Percentiles rank a stretch among this genome's conserved stretches.
These are phyloP conservation scores for Hagleromyces aurorensis DNA, from an alignment of 805 yeast species.

Conservation along the genomic window DNA sequence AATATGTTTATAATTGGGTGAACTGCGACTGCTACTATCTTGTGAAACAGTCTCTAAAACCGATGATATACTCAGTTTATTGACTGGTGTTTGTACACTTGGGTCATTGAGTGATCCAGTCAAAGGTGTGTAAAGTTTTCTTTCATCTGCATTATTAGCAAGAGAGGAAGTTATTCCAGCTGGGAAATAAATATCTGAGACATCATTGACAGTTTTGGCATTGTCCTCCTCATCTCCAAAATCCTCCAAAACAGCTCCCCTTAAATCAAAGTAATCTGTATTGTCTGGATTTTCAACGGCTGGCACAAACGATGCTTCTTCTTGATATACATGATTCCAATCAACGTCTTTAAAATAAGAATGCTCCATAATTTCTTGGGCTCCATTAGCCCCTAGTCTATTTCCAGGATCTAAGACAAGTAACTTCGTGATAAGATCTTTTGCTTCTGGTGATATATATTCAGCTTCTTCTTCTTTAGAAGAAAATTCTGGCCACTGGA, in stretches of 20 bases:
- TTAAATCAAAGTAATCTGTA: conserved; percentile 82
- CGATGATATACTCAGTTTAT: conserved; percentile 25
- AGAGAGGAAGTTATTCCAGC: conserved; percentile 33
- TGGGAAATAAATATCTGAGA: conserved; percentile 27
- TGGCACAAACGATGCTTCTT: conserved; percentile 81
- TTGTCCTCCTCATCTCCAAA: conserved; percentile 23
- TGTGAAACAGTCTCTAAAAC: conserved; percentile 23
- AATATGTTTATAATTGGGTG: conserved; percentile 33
- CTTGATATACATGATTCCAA: conserved; percentile 67
- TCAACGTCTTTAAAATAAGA: conserved; percentile 64
- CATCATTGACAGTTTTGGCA: conserved; percentile 3
- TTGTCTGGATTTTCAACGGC: conserved; percentile 68
- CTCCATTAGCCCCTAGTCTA: conserved; percentile 74
- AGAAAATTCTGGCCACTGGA: conserved; percentile 76
- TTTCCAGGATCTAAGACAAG: conserved; percentile 54
- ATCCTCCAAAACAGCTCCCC: conserved; percentile 71
- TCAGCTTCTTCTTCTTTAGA: conserved; percentile 43
- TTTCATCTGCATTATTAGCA: conserved; percentile 23
- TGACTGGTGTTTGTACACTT: conserved; percentile 15
- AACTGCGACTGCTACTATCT: conserved; percentile 26
- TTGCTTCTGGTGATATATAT: conserved; percentile 57
- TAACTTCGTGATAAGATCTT: conserved; percentile 59
- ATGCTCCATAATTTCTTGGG: conserved; percentile 70
- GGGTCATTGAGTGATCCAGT: conserved; percentile 6
- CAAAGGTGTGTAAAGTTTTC: conserved; percentile 2